Evolutionary conservation across 768 basidiomycete genomes (phyloP).

Genomic region (Leccinum fibrillosum): DNA sequence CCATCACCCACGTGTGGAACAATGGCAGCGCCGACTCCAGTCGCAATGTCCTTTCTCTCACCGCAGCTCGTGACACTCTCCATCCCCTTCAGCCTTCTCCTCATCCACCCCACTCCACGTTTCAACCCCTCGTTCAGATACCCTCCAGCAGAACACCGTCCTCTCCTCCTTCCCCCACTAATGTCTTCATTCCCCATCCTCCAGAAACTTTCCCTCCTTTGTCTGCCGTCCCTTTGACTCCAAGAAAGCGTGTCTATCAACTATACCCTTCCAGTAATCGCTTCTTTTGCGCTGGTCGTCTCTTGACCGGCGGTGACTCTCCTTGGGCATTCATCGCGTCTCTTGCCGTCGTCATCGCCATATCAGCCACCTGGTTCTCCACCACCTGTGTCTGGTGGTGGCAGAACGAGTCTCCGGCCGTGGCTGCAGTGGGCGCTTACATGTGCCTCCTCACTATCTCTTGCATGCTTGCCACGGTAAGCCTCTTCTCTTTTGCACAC

Average conservation of each 20-base stretch:
- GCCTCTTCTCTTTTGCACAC: constrained; percentile 22
- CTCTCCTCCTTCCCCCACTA: constrained; percentile 26
- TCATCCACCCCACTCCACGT: constrained; percentile 12
- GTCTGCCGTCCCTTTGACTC: constrained; percentile 30
- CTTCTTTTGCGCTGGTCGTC: constrained; percentile 68
- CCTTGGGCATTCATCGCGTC: constrained; percentile 76
- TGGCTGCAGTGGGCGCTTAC: constrained; percentile 64
- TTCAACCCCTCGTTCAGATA: constrained; percentile 25
- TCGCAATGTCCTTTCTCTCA: constrained; percentile 26
- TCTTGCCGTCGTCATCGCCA: constrained; percentile 55
- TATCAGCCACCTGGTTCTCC: constrained; percentile 82
- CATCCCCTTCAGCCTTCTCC: constrained; percentile 4
- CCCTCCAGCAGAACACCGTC: constrained; percentile 23
- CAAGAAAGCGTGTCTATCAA: constrained; percentile 53
- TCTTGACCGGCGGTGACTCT: constrained; percentile 84
- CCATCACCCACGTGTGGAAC: constrained; percentile 56
- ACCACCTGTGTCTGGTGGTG: constrained; percentile 48
- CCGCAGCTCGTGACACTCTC: background rate
- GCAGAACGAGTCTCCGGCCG: constrained; percentile 68
- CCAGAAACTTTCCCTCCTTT: constrained; percentile 31
- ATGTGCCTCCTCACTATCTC: constrained; percentile 64
- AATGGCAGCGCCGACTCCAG: constrained; percentile 53
- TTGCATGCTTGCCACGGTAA: constrained; percentile 74
- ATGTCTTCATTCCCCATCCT: constrained; percentile 30
- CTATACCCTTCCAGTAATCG: constrained; percentile 69